Conservation (phyloP, 768 basidiomycete genomes). For the Suillus tomentosus region DNA sequence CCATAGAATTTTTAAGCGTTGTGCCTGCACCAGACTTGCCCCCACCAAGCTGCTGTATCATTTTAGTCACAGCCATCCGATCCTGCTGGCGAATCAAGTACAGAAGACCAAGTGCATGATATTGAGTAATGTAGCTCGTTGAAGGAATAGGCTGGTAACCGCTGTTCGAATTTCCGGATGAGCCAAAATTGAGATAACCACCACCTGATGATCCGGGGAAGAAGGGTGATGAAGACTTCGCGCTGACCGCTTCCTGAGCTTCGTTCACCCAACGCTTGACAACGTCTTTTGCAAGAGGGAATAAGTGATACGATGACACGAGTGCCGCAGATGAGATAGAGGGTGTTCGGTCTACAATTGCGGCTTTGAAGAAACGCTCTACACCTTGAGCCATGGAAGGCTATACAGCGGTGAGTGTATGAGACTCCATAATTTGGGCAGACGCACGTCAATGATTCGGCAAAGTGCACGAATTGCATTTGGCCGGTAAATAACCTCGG, state of each 20-base stretch:
- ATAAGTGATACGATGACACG: constrained; percentile 96
- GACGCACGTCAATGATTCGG: constrained; percentile 92
- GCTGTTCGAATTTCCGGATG: constrained; percentile 50
- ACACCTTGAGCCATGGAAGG: constrained; percentile 99
- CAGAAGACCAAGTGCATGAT: constrained; percentile 91
- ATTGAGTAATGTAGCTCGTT: constrained; percentile 93
- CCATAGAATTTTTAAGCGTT: constrained; percentile 92
- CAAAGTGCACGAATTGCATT: constrained; percentile 97
- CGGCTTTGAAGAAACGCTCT: constrained; percentile 99
- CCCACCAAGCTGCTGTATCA: constrained; percentile 96
- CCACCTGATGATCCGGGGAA: constrained; percentile 53
- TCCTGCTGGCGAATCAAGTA: constrained; percentile 97
- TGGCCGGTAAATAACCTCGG: constrained; percentile 97
- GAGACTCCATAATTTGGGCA: constrained; percentile 44
- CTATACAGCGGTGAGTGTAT: constrained; percentile 40
- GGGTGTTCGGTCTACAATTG: constrained; percentile 95
- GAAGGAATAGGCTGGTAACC: constrained; percentile 81
- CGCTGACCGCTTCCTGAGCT: constrained; percentile 92
- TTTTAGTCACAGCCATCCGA: constrained; percentile 98
- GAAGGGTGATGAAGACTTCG: constrained; percentile 76
- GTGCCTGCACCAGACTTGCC: constrained; percentile 84
- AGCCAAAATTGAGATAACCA: constrained; percentile 76
- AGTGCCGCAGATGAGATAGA: constrained; percentile 96
- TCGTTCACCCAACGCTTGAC: constrained; percentile 99
- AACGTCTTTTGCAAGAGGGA: constrained; percentile 90